A percentile compares a stretch with the other conserved stretches of the same genome.
Evolutionary conservation across 73 alveolate species (phyloP).

Genomic region (Paramecium primaurelia): DNA sequence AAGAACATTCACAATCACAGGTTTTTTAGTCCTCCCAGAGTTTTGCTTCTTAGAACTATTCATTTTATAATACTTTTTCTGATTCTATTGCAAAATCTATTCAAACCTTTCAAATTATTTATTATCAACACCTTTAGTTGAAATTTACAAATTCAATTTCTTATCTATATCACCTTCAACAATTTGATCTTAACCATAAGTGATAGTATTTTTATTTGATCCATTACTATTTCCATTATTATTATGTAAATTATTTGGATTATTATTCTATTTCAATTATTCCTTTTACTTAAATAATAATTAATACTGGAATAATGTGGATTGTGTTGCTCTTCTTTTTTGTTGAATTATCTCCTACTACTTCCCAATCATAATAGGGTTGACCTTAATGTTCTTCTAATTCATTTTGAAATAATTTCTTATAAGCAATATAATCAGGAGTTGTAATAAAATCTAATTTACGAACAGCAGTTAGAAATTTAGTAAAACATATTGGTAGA

Average conservation of each 20-base stretch:
- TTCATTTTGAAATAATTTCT: constrained; percentile 2
- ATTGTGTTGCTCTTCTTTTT: constrained; percentile 16
- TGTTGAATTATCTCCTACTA: background rate
- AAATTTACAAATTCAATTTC: background rate
- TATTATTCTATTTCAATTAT: background rate
- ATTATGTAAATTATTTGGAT: background rate
- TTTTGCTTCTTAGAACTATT: background rate
- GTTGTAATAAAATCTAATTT: background rate
- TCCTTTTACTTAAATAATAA: background rate
- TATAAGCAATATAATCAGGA: constrained; percentile 36
- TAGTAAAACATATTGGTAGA: background rate
- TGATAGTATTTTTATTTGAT: background rate
- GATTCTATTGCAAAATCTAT: constrained; percentile 1
- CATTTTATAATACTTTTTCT: background rate
- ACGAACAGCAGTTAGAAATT: background rate
- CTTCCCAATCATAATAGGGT: constrained; percentile 34
- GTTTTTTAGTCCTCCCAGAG: background rate
- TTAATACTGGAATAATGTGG: background rate
- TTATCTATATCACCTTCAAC: background rate
- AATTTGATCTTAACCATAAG: background rate
- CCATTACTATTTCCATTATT: background rate
- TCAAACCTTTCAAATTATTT: constrained; percentile 27
- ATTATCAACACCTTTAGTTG: background rate
- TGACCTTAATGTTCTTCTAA: background rate
- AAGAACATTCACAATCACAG: background rate